phyloP scores from a whole-genome alignment of 1,284 basidiomycete species.

The Paramarasmius palmivorus region DNA sequence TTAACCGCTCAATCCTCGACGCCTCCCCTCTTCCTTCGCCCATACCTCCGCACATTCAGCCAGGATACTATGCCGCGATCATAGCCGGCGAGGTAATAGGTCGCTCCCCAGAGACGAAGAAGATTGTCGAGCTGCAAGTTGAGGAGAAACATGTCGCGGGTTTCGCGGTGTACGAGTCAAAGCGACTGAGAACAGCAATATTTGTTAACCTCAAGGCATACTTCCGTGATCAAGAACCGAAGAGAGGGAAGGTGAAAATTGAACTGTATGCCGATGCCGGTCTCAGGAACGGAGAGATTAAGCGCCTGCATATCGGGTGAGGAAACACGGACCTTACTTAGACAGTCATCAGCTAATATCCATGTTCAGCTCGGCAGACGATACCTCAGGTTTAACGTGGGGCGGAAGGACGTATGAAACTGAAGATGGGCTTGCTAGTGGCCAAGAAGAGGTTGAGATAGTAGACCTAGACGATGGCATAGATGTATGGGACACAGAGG shows the following conservation, averaged over 20 bases:
- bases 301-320: conserved; percentile 48
- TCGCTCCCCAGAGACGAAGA: conserved; percentile 1
- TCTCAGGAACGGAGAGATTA: conserved; percentile 35
- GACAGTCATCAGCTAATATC: too few relatives aligned
- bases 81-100: conserved; percentile 26
- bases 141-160: conserved; percentile 7
- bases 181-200: conserved; percentile 7
- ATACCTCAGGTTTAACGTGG: conserved; percentile 56
- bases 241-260: conserved; percentile 43
- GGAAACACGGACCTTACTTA: too few relatives aligned
- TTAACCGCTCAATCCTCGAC: conserved; percentile 19
- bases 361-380: conserved; percentile 53
- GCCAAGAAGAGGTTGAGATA: conserved; percentile 35
- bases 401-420: conserved; percentile 70
- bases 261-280: conserved; percentile 29
- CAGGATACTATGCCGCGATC: conserved; percentile 23
- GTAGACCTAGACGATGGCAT: conserved; percentile 43
- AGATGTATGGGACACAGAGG: conserved; percentile 58
- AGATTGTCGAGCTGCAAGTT: conserved; percentile 9
- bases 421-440: conserved; percentile 43
- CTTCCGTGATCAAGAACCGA: conserved; percentile 26
- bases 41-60: conserved; percentile 24
- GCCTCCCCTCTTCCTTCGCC: conserved; percentile 18
- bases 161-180: conserved; percentile 10
- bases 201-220: conserved; percentile 16